Conservation (phyloP, 192 early-diverging fungal genomes). For the Bifiguratus adelaidae region DNA sequence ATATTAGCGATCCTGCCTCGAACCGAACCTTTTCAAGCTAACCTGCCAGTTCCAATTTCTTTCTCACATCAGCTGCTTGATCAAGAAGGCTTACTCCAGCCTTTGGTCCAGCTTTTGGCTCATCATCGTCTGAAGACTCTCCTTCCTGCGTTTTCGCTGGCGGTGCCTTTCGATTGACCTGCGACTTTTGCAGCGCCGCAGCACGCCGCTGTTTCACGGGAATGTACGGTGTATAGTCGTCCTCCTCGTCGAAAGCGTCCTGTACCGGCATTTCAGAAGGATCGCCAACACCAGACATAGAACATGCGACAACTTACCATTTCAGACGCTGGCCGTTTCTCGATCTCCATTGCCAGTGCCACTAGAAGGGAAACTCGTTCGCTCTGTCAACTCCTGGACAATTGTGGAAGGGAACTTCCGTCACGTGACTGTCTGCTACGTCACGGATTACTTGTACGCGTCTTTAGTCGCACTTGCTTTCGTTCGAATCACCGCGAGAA, state of each 20-base stretch:
- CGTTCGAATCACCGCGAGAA: no score
- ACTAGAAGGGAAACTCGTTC: no score
- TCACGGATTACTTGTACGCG: no score
- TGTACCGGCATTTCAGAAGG: no score
- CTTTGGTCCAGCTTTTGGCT: slow-evolving; percentile 37
- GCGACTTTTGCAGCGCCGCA: slow-evolving; percentile 38
- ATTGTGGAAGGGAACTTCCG: no score
- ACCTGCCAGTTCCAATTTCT: slow-evolving; percentile 41
- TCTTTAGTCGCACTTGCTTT: no score
- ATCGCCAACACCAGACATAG: no score
- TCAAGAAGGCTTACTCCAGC: slow-evolving; percentile 71
- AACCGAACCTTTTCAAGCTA: background rate
- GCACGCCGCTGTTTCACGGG: slow-evolving; percentile 53
- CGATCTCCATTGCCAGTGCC: no score
- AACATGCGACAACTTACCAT: no score
- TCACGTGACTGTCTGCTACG: no score
- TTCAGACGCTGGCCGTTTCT: no score
- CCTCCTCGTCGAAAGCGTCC: slow-evolving; percentile 13
- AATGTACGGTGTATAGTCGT: slow-evolving; percentile 70
- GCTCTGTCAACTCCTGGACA: no score
- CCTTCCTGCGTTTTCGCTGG: slow-evolving; percentile 15
- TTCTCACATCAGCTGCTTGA: slow-evolving; percentile 67
- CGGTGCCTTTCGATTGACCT: slow-evolving; percentile 14
- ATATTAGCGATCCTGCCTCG: background rate
- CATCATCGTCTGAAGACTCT: slow-evolving; percentile 32